phyloP scores from a whole-genome alignment of 2,329 filamentous ascomycete species.

The Hymenoscyphus repandus region DNA sequence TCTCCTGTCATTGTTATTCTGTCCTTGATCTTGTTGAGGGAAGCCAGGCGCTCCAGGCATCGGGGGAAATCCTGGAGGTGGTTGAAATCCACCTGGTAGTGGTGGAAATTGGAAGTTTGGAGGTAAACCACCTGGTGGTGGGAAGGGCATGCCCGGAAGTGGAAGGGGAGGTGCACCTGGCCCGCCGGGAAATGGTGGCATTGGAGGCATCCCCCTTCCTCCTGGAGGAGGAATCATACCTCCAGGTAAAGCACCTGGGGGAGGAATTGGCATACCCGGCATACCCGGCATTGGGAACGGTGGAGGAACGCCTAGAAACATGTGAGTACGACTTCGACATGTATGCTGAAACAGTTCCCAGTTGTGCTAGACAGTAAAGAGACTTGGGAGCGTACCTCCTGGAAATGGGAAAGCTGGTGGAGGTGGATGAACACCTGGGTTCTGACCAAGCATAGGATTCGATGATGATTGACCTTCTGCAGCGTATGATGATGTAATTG shows the following conservation, averaged over 20 bases:
- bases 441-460: slow-evolving; percentile 76
- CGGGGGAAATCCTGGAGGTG: slow-evolving; percentile 19
- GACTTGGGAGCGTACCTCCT: slow-evolving; percentile 40
- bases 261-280: slow-evolving; percentile 36
- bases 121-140: slow-evolving; percentile 41
- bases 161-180: slow-evolving; percentile 19
- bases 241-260: slow-evolving; percentile 13
- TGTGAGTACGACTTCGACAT: neutral
- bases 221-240: slow-evolving; percentile 30
- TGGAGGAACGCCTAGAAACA: slow-evolving; percentile 38
- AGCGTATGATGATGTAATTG: slow-evolving; percentile 91
- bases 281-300: slow-evolving; percentile 46
- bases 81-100: slow-evolving; percentile 26
- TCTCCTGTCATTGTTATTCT: slow-evolving; percentile 12
- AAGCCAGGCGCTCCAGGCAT: slow-evolving; percentile 13
- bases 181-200: slow-evolving; percentile 19
- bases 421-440: slow-evolving; percentile 47
- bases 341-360: neutral
- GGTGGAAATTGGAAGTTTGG: slow-evolving; percentile 48
- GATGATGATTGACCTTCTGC: slow-evolving; percentile 83
- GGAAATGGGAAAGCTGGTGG: slow-evolving; percentile 57
- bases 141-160: slow-evolving; percentile 38
- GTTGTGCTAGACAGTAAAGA: slow-evolving; percentile 12
- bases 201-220: slow-evolving; percentile 26
- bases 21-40: slow-evolving; percentile 7